phyloP scores from a whole-genome alignment of 192 early-diverging fungal species.

The Paraglomus brasilianum region DNA sequence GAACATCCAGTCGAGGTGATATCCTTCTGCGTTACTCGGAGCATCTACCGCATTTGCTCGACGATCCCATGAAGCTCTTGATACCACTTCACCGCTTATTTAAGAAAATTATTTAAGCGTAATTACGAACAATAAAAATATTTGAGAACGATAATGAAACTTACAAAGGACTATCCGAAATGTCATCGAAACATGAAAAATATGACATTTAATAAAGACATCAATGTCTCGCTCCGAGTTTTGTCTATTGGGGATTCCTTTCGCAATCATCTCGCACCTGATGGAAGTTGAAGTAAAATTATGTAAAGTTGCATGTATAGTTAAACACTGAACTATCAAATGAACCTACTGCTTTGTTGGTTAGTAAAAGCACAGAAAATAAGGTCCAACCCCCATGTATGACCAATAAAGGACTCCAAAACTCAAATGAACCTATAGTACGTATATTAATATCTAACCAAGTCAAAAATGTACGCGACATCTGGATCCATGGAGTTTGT shows the following conservation, averaged over 20 bases:
- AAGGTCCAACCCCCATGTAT: not conserved
- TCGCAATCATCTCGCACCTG: conserved; percentile 31
- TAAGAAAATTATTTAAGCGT: conserved; percentile 24
- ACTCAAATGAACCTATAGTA: too few species aligned
- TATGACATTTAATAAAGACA: conserved; percentile 25
- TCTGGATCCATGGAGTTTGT: conserved; percentile 17
- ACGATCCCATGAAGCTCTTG: conserved; percentile 30
- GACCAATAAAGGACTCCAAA: too few species aligned
- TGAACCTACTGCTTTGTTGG: too few species aligned
- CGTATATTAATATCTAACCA: conserved; percentile 33
- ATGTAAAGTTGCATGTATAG: conserved; percentile 15
- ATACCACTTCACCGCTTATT: conserved; percentile 32
- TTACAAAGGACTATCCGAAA: conserved; percentile 24
- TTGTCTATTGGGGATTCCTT: conserved; percentile 19
- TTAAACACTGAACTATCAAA: conserved; percentile 23
- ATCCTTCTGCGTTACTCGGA: conserved; percentile 29
- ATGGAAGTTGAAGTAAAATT: conserved; percentile 21
- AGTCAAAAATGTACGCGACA: conserved; percentile 32
- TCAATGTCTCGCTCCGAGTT: conserved; percentile 28
- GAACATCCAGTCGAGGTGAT: conserved; percentile 34
- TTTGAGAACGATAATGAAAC: too few species aligned
- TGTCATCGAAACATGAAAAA: conserved; percentile 33
- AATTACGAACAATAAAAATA: conserved; percentile 31
- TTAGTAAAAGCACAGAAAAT: too few species aligned
- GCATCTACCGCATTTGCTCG: conserved; percentile 30